A percentile compares a stretch with the other conserved stretches of the same genome.
phyloP scores from a whole-genome alignment of 805 yeast species.

The Kuraishia cidri region DNA sequence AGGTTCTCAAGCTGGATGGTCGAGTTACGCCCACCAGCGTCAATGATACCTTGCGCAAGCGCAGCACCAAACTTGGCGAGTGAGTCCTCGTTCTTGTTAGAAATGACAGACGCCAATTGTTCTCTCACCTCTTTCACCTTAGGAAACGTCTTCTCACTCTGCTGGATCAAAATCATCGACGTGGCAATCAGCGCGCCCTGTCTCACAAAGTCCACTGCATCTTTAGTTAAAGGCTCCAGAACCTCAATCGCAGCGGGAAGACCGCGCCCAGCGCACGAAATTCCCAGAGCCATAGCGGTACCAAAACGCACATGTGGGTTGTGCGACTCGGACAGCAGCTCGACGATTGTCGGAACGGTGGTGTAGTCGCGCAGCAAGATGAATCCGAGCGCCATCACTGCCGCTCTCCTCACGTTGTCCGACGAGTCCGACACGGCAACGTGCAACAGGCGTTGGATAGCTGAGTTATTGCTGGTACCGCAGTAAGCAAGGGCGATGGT shows the following conservation, averaged over 20 bases:
- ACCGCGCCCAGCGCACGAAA: constrained; percentile 94
- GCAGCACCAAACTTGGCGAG: constrained; percentile 97
- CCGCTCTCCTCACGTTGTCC: constrained; percentile 94
- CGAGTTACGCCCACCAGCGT: constrained; percentile 98
- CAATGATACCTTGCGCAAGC: constrained; percentile 92
- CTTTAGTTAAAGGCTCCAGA: constrained; percentile 85
- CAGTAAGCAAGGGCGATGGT: constrained; percentile 94
- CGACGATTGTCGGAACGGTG: constrained; percentile 92
- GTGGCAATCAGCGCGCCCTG: constrained; percentile 95
- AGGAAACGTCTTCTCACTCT: constrained; percentile 75
- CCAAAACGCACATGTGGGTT: constrained; percentile 98
- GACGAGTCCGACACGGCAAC: constrained; percentile 94
- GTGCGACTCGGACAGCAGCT: constrained; percentile 85
- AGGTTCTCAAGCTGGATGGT: constrained; percentile 84
- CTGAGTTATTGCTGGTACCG: constrained; percentile 88
- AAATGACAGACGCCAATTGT: constrained; percentile 63
- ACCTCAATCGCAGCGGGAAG: constrained; percentile 84
- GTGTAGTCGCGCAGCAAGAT: constrained; percentile 83
- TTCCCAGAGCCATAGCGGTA: constrained; percentile 94
- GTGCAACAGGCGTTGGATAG: constrained; percentile 80
- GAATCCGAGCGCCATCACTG: constrained; percentile 88
- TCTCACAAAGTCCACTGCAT: constrained; percentile 93
- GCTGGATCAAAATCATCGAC: constrained; percentile 83
- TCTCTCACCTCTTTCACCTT: constrained; percentile 74
- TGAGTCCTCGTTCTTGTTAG: constrained; percentile 91